Evolutionary conservation across 2,329 filamentous ascomycete species (phyloP), one percentile per base, ranked within the genome.

Genomic region (Neocatenulostroma microsporum): DNA sequence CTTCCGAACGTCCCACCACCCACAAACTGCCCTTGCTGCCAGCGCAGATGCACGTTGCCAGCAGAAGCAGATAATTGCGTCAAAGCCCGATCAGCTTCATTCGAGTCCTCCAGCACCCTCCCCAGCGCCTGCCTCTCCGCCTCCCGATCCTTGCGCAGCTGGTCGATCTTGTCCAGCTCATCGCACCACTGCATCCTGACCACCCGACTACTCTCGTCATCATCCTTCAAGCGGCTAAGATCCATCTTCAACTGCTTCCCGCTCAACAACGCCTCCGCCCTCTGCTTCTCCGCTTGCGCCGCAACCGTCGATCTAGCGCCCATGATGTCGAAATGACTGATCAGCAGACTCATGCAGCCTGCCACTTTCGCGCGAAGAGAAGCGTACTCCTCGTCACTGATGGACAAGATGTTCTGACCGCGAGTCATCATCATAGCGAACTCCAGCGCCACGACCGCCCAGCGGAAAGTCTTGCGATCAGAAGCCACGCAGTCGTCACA

Each of bases 251-350:
- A 78, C 26, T 41, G 43, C 54, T 87, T 82, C 19, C 82, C 80
- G 36, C 82, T 76, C 41, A 86, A 69, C 41, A 87, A 69, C 19
- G 84, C 82, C 52, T 95, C 89, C 47, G 88, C 74, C 28, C 84
- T 76, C 56, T 94, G 85, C 59, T 86, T 88, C 63, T 98, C 91
- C 2, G 87, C 86, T 62, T 95, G 87, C 4, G 91, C 91, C 9
- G 91, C 91, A 45, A 95, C 73, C 27, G 82, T 95, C 5, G 88
- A 94, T 53, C 89, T 79, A 18, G 91, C 91, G 17, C 91, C 91
- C 83, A 98, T 94, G 62, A 98, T 96, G 61, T 98, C 91, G 54
- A 98, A 98, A 62, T 98, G 91, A 8, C 88, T 95, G 49, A 98
- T 96, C 32, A 98, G 71, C 17, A 98, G 73, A 14, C 86, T 88